These are phyloP conservation scores for Rhynchosporium secalis DNA, from an alignment of 2,329 filamentous ascomycete species.

Conservation along the genomic window DNA sequence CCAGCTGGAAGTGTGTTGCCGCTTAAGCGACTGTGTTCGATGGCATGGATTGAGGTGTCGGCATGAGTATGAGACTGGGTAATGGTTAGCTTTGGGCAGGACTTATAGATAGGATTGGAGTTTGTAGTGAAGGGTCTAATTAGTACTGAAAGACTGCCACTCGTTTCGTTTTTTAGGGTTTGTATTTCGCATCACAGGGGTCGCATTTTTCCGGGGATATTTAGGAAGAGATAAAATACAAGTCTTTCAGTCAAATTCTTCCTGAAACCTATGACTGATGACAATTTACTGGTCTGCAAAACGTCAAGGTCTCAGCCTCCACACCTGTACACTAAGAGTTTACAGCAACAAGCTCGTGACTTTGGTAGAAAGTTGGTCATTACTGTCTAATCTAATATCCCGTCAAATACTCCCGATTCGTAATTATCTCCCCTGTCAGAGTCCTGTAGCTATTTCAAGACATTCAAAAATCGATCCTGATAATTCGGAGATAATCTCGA, in stretches of 20 bases:
- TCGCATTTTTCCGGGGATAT: neutral
- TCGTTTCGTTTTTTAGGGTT: neutral
- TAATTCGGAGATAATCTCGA: too few relatives aligned
- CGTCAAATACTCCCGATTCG: too few relatives aligned
- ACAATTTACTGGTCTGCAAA: too few relatives aligned
- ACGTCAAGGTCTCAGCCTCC: neutral
- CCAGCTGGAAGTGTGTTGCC: constrained; percentile 22
- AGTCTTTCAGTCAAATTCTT: neutral
- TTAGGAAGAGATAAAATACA: neutral
- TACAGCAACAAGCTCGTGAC: too few relatives aligned
- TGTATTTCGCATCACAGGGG: neutral
- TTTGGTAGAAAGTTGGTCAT: too few relatives aligned
- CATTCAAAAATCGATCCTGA: too few relatives aligned
- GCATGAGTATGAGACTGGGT: neutral
- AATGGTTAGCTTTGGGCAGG: neutral
- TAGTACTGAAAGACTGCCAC: constrained; percentile 5
- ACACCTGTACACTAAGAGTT: neutral
- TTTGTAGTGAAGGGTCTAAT: neutral
- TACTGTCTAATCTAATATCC: too few relatives aligned
- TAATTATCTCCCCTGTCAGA: too few relatives aligned
- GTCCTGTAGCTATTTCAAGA: too few relatives aligned
- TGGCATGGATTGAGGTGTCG: neutral
- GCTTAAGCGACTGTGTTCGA: constrained; percentile 5
- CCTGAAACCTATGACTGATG: neutral
- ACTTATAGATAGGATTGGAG: neutral